Conservation (phyloP, 495 filamentous ascomycete species). For the Lindgomyces ingoldianus region DNA sequence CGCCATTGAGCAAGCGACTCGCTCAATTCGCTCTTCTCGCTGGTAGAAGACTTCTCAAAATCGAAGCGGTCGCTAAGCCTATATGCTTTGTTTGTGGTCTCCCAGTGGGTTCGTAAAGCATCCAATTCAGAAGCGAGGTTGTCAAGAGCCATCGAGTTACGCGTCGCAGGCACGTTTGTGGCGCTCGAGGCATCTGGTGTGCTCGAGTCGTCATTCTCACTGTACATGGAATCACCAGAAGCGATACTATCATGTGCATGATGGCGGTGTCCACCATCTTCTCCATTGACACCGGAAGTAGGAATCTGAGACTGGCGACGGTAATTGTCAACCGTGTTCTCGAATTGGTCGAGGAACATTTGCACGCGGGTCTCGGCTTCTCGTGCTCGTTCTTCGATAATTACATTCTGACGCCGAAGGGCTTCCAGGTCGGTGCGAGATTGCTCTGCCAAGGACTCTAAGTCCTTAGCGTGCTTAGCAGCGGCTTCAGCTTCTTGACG, state of each 20-base stretch:
- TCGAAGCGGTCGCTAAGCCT: conserved; percentile 84
- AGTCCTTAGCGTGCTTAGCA: conserved; percentile 58
- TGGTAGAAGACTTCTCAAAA: conserved; percentile 66
- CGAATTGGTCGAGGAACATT: conserved; percentile 90
- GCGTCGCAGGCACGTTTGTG: conserved; percentile 50
- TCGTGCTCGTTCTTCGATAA: conserved; percentile 76
- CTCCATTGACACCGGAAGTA: conserved; percentile 43
- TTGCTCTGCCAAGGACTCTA: conserved; percentile 8
- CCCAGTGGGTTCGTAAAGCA: conserved; percentile 84
- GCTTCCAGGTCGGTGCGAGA: conserved; percentile 72
- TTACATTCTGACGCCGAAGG: conserved; percentile 75
- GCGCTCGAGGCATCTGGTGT: conserved; percentile 25
- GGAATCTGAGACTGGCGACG: conserved; percentile 71
- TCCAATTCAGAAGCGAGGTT: conserved; percentile 90
- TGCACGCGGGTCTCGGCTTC: conserved; percentile 93
- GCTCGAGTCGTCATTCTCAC: conserved; percentile 29
- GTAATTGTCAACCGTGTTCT: conserved; percentile 90
- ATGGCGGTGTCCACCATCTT: conserved; percentile 28
- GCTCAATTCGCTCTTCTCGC: conserved; percentile 36
- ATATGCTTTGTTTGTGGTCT: conserved; percentile 92
- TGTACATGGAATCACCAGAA: conserved; percentile 36
- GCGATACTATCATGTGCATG: conserved; percentile 36
- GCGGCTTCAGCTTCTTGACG: conserved; percentile 67
- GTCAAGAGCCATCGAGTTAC: conserved; percentile 85
- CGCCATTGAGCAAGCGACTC: conserved; percentile 40